A percentile compares a stretch with the other conserved stretches of the same genome.
Conservation (phyloP, 2,329 filamentous ascomycete species). For the Nemania bipapillata region DNA sequence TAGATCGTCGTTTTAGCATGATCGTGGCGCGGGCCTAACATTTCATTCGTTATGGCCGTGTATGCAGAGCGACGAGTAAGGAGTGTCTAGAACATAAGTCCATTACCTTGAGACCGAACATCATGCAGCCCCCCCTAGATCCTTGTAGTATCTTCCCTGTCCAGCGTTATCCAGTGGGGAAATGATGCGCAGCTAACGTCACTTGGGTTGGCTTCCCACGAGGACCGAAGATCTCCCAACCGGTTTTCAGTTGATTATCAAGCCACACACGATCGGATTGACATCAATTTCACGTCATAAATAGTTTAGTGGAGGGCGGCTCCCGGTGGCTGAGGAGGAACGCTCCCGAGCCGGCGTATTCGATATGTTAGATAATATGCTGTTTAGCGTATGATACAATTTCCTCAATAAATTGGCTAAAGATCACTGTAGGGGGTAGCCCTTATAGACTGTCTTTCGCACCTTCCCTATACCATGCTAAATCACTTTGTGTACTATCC, state of each 20-base stretch:
- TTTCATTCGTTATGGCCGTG: neutral
- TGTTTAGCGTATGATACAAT: neutral
- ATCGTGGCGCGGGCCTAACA: constrained; percentile 19
- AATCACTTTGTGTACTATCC: neutral
- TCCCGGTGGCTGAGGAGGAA: constrained; percentile 15
- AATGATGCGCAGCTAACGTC: constrained; percentile 38
- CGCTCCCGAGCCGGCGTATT: neutral
- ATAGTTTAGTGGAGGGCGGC: constrained; percentile 31
- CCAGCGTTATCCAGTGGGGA: constrained; percentile 27
- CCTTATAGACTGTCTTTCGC: neutral
- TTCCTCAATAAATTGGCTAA: no score
- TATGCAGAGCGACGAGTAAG: constrained; percentile 4
- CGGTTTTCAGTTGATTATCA: constrained; percentile 44
- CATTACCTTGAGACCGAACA: neutral
- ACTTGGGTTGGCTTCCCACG: constrained; percentile 32
- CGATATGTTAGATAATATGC: neutral
- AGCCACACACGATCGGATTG: constrained; percentile 45
- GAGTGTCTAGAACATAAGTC: constrained; percentile 11
- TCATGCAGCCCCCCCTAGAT: constrained; percentile 6
- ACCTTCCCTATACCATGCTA: neutral
- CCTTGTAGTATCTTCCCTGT: constrained; percentile 19
- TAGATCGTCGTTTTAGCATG: constrained; percentile 35
- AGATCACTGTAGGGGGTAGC: no score
- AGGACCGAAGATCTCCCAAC: constrained; percentile 33
- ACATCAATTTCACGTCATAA: constrained; percentile 48